Conservation (phyloP, 352 stramenopile genomes). For the Phytopythium helicoides region DNA sequence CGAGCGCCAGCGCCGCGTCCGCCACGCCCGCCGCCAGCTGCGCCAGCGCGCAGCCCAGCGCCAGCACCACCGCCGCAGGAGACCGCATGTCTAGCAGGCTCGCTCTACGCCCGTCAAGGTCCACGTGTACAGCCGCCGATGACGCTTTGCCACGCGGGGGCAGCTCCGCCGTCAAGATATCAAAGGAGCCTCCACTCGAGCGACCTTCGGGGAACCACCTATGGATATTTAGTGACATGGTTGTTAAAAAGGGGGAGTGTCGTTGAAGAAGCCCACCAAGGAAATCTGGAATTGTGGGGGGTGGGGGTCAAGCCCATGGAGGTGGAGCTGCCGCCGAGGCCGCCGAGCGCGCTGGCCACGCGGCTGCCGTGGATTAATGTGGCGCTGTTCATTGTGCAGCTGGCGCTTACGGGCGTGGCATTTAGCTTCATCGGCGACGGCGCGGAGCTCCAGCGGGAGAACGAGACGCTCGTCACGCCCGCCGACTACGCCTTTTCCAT, state of each 20-base stretch:
- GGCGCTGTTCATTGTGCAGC: slow-evolving; percentile 50
- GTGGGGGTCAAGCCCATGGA: too few species aligned
- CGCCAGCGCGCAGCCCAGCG: slow-evolving; percentile 18
- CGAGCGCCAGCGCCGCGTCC: slow-evolving; percentile 31
- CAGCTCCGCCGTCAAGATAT: slow-evolving; percentile 14
- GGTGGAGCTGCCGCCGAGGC: too few species aligned
- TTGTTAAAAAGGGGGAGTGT: too few species aligned
- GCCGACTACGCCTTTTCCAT: slow-evolving; percentile 57
- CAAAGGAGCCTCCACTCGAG: not conserved
- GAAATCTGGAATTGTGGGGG: too few species aligned
- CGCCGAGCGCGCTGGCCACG: not conserved
- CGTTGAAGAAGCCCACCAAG: too few species aligned
- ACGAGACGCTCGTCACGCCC: slow-evolving; percentile 55
- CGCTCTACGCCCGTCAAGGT: too few species aligned
- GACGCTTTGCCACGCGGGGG: not conserved
- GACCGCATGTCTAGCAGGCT: slow-evolving; percentile 15
- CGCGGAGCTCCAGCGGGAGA: slow-evolving; percentile 16
- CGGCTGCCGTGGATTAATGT: slow-evolving; percentile 48
- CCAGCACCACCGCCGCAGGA: slow-evolving; percentile 17
- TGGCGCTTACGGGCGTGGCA: slow-evolving; percentile 40
- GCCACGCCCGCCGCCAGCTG: slow-evolving; percentile 21
- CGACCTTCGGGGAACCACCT: too few species aligned
- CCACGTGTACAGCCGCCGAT: too few species aligned
- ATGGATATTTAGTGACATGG: too few species aligned
- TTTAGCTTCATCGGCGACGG: slow-evolving; percentile 21